A percentile compares a stretch with the other conserved stretches of the same genome.
Conservation (phyloP, 2,329 filamentous ascomycete species). For the Fusarium sp. region DNA sequence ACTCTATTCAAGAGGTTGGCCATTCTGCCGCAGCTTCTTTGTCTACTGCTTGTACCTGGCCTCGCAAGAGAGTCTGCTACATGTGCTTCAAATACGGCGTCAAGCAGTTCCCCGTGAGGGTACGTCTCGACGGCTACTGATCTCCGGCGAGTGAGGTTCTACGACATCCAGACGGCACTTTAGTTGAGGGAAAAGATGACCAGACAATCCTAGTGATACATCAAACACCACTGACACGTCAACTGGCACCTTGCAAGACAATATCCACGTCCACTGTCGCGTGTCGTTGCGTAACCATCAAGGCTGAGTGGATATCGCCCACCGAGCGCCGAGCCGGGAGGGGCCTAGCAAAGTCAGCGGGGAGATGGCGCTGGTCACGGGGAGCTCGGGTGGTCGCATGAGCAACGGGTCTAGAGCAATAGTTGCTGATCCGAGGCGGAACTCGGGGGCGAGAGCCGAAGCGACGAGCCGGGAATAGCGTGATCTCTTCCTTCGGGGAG, state of each 20-base stretch:
- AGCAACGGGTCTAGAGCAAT: background rate
- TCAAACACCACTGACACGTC: background rate
- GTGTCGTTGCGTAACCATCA: background rate
- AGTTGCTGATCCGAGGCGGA: constrained; percentile 25
- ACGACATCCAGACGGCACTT: background rate
- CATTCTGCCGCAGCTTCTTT: no score
- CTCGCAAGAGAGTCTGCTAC: constrained; percentile 51
- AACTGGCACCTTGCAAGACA: background rate
- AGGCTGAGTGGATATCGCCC: background rate
- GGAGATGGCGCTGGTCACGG: constrained; percentile 32
- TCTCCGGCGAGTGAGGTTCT: background rate
- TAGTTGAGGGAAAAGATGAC: background rate
- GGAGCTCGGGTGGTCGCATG: constrained; percentile 31
- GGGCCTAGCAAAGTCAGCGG: background rate
- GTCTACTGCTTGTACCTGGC: constrained; percentile 24
- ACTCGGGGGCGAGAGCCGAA: constrained; percentile 29
- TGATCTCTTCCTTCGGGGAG: background rate
- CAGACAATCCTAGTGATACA: background rate
- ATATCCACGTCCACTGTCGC: background rate
- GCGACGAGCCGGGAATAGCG: constrained; percentile 27
- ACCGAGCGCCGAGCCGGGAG: background rate
- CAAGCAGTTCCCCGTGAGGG: background rate
- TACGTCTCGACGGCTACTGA: background rate
- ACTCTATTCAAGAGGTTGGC: constrained; percentile 51
- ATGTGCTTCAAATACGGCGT: constrained; percentile 45